Base-by-base conservation (phyloP, 306 rosid species). In the Sesbania bispinosa region DNA sequence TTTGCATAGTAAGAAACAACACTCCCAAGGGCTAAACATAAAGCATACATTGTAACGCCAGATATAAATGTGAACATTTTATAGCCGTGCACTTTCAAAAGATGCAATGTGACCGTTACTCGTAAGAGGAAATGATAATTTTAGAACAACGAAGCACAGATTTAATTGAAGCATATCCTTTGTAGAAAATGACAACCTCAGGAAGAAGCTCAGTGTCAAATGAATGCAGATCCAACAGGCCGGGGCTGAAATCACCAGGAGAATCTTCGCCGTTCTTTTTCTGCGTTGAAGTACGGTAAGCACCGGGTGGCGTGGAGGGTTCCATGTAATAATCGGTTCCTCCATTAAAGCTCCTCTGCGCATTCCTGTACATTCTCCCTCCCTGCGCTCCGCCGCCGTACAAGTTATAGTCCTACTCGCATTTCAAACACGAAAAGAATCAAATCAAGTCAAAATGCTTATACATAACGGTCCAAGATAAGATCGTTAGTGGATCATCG, bases 201-300 rank as follows among this genome's bases (percentile, higher is more conserved):
- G 93, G 87, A 46, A 92, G 74, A 75, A 92, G 89, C 81, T 89
- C 92, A 0, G 97, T 89, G 76, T 92, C 96, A 50, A 87, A 77
- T 0, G 97, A 85, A 77, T 92, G 97, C 76, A 92, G 86, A 84
- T 92, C 97, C 83, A 92, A 73, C 16, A 92, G 92, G 10, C 97
- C 97, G n/a, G 97, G 97, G 74, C 97, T 92, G 74, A 84, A 84
- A 71, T 85, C 92, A 59, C 16, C n/a, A n/a, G n/a, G n/a, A n/a
- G n/a, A 75, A 46, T 84, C 89, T 33, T 80, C 96, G 0, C 83
- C 85, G 33, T 54, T 81, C 78, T 77, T 89, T n/a, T n/a, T n/a
- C n/a, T n/a, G n/a, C n/a, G n/a, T n/a, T n/a, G n/a, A n/a, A n/a
- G n/a, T n/a, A n/a, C n/a, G n/a, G 77, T 77, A 62, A 23, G 21